These are phyloP conservation scores for Hypoxylon sp. DNA, from an alignment of 2,329 filamentous ascomycete species.

Conservation along the genomic window DNA sequence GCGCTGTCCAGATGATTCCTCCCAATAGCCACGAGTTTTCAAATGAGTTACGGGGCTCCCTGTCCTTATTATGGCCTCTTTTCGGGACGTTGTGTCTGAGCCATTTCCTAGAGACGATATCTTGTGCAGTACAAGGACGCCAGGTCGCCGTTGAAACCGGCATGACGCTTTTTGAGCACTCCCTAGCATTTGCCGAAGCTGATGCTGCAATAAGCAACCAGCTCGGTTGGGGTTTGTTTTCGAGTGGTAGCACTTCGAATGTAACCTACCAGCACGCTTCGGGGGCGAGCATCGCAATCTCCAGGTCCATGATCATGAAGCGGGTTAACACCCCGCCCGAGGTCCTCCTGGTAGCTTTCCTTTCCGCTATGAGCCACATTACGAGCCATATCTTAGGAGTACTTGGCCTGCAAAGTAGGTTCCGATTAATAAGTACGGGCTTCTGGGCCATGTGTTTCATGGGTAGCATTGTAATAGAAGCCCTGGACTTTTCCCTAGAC, in stretches of 20 bases:
- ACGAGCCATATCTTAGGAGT: conserved; percentile 87
- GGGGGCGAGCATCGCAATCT: conserved; percentile 65
- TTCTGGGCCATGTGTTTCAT: conserved; percentile 95
- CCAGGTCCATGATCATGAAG: conserved; percentile 77
- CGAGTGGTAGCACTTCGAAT: conserved; percentile 59
- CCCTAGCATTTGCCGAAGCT: conserved; percentile 94
- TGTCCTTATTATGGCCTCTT: conserved; percentile 81
- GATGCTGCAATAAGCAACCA: conserved; percentile 89
- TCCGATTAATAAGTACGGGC: conserved; percentile 87
- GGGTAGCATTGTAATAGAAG: conserved; percentile 84
- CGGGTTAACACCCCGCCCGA: conserved; percentile 91
- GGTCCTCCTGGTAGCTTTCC: conserved; percentile 85
- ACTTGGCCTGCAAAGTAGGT: conserved; percentile 82
- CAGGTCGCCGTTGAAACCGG: conserved; percentile 87
- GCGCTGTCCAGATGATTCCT: conserved; percentile 79
- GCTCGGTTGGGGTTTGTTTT: conserved; percentile 78
- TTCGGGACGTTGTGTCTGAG: conserved; percentile 80
- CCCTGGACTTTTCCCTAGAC: conserved; percentile 72
- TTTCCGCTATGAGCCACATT: conserved; percentile 91
- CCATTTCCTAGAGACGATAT: conserved; percentile 90
- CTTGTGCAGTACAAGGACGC: conserved; percentile 88
- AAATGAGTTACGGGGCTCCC: conserved; percentile 78
- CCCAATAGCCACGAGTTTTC: conserved; percentile 64
- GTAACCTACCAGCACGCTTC: conserved; percentile 61
- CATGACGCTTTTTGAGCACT: conserved; percentile 97